Evolutionary conservation across 163 green algal genomes (phyloP).

Genomic region (Scenedesmus sp.): DNA sequence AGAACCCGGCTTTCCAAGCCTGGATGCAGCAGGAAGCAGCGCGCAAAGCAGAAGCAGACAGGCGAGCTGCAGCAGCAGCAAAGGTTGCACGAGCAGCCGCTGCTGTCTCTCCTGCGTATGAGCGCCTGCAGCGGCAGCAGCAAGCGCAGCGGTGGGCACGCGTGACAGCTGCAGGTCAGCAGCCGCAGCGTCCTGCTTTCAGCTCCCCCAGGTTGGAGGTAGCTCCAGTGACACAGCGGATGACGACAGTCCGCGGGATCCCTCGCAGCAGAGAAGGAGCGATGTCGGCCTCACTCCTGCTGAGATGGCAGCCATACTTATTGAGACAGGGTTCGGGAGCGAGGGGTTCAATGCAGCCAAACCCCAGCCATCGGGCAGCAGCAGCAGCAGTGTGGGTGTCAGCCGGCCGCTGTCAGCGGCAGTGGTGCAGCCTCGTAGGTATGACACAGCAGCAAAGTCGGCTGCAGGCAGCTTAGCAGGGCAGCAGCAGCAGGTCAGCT

Average conservation of each 20-base stretch:
- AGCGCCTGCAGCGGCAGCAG: constrained; percentile 11
- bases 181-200: background rate
- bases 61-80: constrained; percentile 8
- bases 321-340: background rate
- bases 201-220: background rate
- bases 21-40: constrained; percentile 33
- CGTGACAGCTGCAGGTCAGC: constrained; percentile 3
- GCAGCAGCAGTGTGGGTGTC: constrained; percentile 8
- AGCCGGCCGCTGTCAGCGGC: background rate
- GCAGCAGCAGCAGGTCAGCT: constrained; percentile 25
- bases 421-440: constrained; percentile 2
- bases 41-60: constrained; percentile 29
- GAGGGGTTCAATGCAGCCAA: background rate
- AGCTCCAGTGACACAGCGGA: background rate
- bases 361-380: background rate
- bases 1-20: background rate
- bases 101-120: constrained; percentile 10
- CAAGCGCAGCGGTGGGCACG: background rate
- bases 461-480: constrained; percentile 22
- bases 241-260: background rate
- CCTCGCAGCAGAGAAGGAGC: background rate
- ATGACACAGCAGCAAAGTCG: background rate
- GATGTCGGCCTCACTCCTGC: constrained; percentile 30
- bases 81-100: constrained; percentile 3
- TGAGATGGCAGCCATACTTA: constrained; percentile 33